Evolutionary conservation across 2,329 filamentous ascomycete species (phyloP), one percentile per base, ranked within the genome.

Genomic region (Aureobasidium subglaciale): DNA sequence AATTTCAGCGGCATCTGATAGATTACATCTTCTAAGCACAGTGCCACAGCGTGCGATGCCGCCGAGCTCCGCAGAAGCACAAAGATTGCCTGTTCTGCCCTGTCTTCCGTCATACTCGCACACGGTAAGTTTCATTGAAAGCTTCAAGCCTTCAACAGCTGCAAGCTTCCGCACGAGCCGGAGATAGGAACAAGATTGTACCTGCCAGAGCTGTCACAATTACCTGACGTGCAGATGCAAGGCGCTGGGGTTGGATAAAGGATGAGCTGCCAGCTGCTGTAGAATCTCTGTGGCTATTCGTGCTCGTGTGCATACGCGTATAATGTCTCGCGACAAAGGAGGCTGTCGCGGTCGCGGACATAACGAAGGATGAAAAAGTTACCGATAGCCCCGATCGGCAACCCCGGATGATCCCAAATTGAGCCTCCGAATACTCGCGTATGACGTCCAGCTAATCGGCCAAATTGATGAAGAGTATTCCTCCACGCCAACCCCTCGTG

Each of bases 331-430:
- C n/a, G n/a, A n/a, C n/a, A n/a, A n/a, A n/a, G n/a, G n/a, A n/a
- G n/a, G 24, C 10, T 22, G 5, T 40, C 18, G 20, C 8, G 13
- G 41, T 25, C 7, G 20, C n/a, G n/a, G 18, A 10, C 20, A 37
- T 38, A 18, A 50, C 15, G 7, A 38, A 34, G 32, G 9, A n/a
- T 11, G 38, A n/a, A 35, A 50, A n/a, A n/a, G n/a, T n/a, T n/a
- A n/a, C n/a, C n/a, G n/a, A n/a, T n/a, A n/a, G 20, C 27, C 16
- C 37, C 43, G 18, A 29, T 16, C 46, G 46, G 46, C 46, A 50
- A 20, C 46, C 46, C 46, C 46, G 46, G 46, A 49, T 49, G 45
- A 9, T 34, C 32, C 37, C 22, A 37, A 37, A 27, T 38, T 38
- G 46, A 50, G 46, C 32, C 46, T 50, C 46, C 29, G 15, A 25